These are phyloP conservation scores for Lathyrus aphaca DNA, from an alignment of 306 rosid genomes.

Conservation along the genomic window DNA sequence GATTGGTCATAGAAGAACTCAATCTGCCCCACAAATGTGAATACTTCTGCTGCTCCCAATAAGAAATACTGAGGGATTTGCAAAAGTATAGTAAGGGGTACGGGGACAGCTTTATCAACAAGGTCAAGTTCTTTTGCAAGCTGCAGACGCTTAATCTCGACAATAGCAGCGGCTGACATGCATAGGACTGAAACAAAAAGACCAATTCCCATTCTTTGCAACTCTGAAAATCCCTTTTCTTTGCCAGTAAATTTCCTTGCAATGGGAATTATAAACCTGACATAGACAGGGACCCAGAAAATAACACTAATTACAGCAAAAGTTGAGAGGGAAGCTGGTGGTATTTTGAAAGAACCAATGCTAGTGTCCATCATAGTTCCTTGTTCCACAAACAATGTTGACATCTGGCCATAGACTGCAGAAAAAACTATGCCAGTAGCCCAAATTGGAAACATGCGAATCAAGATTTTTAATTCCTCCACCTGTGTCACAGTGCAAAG, in stretches of 20 bases:
- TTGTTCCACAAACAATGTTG: slow-evolving; percentile 94
- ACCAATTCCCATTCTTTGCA: slow-evolving; percentile 98
- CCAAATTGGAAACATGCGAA: slow-evolving; percentile 97
- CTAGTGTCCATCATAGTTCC: slow-evolving; percentile 82
- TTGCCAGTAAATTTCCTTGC: slow-evolving; percentile 81
- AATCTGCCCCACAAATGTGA: slow-evolving; percentile 83
- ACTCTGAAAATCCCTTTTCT: slow-evolving; percentile 85
- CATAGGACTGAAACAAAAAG: slow-evolving; percentile 75
- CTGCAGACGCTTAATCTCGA: slow-evolving; percentile 72
- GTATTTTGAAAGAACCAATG: slow-evolving; percentile 82
- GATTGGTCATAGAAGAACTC: slow-evolving; percentile 98
- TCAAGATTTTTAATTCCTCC: slow-evolving; percentile 88
- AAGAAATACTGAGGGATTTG: slow-evolving; percentile 90
- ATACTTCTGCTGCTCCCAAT: slow-evolving; percentile 88
- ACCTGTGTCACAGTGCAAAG: slow-evolving; percentile 94
- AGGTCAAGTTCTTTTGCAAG: slow-evolving; percentile 69
- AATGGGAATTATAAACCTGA: slow-evolving; percentile 73
- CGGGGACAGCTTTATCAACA: slow-evolving; percentile 59
- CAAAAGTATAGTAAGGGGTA: slow-evolving; percentile 77
- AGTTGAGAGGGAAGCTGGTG: slow-evolving; percentile 89
- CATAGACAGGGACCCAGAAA: slow-evolving; percentile 91
- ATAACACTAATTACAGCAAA: slow-evolving; percentile 82
- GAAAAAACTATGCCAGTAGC: slow-evolving; percentile 85
- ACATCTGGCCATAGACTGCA: slow-evolving; percentile 95
- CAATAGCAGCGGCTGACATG: slow-evolving; percentile 92